phyloP scores from a whole-genome alignment of 2,329 filamentous ascomycete genomes.

The Diaporthe vexans region DNA sequence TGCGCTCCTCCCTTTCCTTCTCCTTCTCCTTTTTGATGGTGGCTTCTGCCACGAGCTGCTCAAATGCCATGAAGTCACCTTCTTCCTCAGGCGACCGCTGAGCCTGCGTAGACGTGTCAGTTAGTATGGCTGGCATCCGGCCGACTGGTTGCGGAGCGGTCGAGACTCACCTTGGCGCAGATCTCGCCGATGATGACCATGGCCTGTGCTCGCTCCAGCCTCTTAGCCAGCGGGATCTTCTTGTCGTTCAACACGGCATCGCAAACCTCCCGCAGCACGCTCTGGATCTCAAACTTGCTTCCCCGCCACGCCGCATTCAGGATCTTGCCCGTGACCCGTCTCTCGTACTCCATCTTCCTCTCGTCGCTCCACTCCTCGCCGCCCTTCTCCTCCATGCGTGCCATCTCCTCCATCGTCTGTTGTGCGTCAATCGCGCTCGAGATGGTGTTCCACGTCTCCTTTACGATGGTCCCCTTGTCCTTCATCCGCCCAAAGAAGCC shows the following conservation, averaged over 20 bases:
- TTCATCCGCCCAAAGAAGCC: constrained; percentile 95
- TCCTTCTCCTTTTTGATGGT: constrained; percentile 94
- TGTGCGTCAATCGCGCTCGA: constrained; percentile 96
- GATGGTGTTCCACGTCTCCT: constrained; percentile 99
- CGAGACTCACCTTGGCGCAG: constrained; percentile 80
- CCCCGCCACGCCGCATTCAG: constrained; percentile 96
- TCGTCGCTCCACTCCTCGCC: constrained; percentile 99
- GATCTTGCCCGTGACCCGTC: constrained; percentile 97
- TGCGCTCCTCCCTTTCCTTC: constrained; percentile 71
- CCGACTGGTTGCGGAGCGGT: neutral
- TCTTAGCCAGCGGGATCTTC: constrained; percentile 85
- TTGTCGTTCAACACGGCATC: constrained; percentile 86
- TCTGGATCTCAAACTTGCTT: constrained; percentile 98
- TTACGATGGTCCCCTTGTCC: constrained; percentile 96
- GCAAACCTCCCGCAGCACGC: constrained; percentile 93
- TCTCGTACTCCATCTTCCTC: constrained; percentile 95
- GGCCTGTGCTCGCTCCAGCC: constrained; percentile 91
- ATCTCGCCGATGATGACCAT: constrained; percentile 90
- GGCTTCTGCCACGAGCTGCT: constrained; percentile 96
- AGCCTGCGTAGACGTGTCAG: constrained; percentile 68
- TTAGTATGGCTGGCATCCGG: constrained; percentile 27
- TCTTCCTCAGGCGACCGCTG: constrained; percentile 94
- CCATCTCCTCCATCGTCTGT: constrained; percentile 99
- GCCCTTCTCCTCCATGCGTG: constrained; percentile 91
- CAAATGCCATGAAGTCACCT: constrained; percentile 98